A percentile compares a stretch with the other conserved stretches of the same genome.
These are phyloP conservation scores for Russula compacta DNA, from an alignment of 768 basidiomycete genomes.

Conservation along the genomic window DNA sequence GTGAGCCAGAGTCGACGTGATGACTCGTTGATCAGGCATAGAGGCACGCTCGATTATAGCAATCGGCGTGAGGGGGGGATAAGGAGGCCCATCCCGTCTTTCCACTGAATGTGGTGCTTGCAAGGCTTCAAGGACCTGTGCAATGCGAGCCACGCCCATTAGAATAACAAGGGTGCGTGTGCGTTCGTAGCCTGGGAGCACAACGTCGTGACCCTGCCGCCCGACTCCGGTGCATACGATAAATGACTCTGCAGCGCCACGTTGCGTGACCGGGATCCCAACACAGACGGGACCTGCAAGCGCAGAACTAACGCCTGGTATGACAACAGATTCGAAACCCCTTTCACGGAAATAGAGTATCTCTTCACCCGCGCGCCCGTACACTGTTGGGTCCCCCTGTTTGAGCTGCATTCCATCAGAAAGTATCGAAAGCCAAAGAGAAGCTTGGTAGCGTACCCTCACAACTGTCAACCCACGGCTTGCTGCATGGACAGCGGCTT, in stretches of 20 bases:
- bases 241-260: constrained; percentile 86
- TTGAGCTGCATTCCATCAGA: constrained; percentile 51
- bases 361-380: constrained; percentile 92
- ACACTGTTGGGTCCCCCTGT: constrained; percentile 95
- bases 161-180: constrained; percentile 73
- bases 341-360: constrained; percentile 82
- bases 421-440: background rate
- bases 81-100: constrained; percentile 43
- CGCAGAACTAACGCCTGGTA: constrained; percentile 87
- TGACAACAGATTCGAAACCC: constrained; percentile 74
- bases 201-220: constrained; percentile 69
- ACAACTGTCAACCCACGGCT: constrained; percentile 76
- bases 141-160: constrained; percentile 90
- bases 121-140: constrained; percentile 60
- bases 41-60: constrained; percentile 94
- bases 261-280: constrained; percentile 89
- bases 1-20: constrained; percentile 66
- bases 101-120: constrained; percentile 16
- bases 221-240: constrained; percentile 93
- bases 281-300: constrained; percentile 86
- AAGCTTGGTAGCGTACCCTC: constrained; percentile 42
- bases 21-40: constrained; percentile 82
- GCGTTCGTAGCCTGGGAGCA: constrained; percentile 82
- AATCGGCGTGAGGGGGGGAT: constrained; percentile 73
- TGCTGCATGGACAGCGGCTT: constrained; percentile 78